Conservation (phyloP, 2,329 filamentous ascomycete species). For the Tolypocladium tundrense region DNA sequence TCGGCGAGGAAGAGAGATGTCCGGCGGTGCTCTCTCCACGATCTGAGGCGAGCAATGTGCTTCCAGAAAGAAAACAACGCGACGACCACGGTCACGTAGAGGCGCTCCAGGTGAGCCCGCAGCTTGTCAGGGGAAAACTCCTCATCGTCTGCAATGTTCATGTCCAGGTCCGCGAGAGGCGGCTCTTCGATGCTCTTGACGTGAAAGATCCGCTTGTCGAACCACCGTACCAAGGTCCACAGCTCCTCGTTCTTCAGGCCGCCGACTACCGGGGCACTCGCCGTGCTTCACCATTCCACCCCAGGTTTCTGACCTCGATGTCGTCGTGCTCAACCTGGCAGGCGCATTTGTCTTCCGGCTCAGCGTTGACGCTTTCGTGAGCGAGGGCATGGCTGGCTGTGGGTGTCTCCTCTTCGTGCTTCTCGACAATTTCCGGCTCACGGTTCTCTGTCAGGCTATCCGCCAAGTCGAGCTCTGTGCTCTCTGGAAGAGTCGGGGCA, state of each 20-base stretch:
- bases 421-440: neutral
- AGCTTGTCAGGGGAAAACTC: slow-evolving; percentile 81
- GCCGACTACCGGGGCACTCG: slow-evolving; percentile 52
- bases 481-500: neutral
- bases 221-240: slow-evolving; percentile 61
- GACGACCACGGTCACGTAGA: slow-evolving; percentile 72
- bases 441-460: neutral
- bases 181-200: slow-evolving; percentile 52
- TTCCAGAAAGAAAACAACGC: slow-evolving; percentile 57
- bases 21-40: slow-evolving; percentile 64
- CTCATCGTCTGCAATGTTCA: slow-evolving; percentile 73
- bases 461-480: neutral
- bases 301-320: slow-evolving; percentile 52
- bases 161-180: slow-evolving; percentile 57
- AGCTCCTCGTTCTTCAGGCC: slow-evolving; percentile 63
- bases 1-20: slow-evolving; percentile 53
- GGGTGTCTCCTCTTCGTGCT: slow-evolving; percentile 16
- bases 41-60: slow-evolving; percentile 65
- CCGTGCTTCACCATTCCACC: slow-evolving; percentile 55
- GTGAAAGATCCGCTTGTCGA: slow-evolving; percentile 60
- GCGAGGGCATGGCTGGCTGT: slow-evolving; percentile 27
- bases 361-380: slow-evolving; percentile 14
- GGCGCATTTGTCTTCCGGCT: slow-evolving; percentile 29
- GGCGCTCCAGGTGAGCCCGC: slow-evolving; percentile 63
- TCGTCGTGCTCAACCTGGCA: slow-evolving; percentile 36